These are phyloP conservation scores for Sugiyamaella pinicola DNA, from an alignment of 1,139 yeast species.

Conservation along the genomic window DNA sequence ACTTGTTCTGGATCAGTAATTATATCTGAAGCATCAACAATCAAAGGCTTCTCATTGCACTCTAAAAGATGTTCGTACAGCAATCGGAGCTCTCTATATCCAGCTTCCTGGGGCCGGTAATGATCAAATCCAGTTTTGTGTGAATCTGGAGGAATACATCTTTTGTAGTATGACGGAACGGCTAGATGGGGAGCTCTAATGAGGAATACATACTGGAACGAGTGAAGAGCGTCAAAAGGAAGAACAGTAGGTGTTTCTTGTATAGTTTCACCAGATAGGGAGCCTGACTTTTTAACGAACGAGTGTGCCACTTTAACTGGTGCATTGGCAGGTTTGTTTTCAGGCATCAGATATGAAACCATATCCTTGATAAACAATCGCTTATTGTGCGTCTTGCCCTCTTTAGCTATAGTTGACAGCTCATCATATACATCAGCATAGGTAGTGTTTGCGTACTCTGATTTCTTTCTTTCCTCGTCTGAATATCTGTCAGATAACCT, in stretches of 20 bases:
- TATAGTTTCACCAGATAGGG: not conserved
- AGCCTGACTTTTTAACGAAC: conserved; percentile 12
- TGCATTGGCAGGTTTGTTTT: conserved; percentile 22
- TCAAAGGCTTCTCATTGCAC: conserved; percentile 28
- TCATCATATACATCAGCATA: conserved; percentile 28
- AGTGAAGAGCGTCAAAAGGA: conserved; percentile 26
- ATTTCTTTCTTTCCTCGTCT: conserved; percentile 22
- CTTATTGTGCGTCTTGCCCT: conserved; percentile 16
- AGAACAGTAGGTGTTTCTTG: conserved; percentile 17
- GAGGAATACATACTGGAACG: conserved; percentile 34
- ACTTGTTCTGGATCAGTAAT: conserved; percentile 32
- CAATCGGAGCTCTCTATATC: conserved; percentile 37
- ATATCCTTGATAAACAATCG: conserved; percentile 36
- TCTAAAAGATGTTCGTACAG: conserved; percentile 33
- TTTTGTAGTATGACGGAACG: conserved; percentile 38
- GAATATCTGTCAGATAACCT: conserved; percentile 34
- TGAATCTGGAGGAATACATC: conserved; percentile 37
- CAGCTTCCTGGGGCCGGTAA: conserved; percentile 36
- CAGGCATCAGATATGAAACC: conserved; percentile 39
- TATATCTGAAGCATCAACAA: conserved; percentile 36
- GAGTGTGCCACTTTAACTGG: conserved; percentile 27
- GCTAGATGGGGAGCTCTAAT: conserved; percentile 38
- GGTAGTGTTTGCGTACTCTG: conserved; percentile 27
- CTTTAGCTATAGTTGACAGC: conserved; percentile 17
- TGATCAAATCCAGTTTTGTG: conserved; percentile 37